Evolutionary conservation across 495 filamentous ascomycete genomes (phyloP).

Genomic region (Lasiosphaeris hirsuta): DNA sequence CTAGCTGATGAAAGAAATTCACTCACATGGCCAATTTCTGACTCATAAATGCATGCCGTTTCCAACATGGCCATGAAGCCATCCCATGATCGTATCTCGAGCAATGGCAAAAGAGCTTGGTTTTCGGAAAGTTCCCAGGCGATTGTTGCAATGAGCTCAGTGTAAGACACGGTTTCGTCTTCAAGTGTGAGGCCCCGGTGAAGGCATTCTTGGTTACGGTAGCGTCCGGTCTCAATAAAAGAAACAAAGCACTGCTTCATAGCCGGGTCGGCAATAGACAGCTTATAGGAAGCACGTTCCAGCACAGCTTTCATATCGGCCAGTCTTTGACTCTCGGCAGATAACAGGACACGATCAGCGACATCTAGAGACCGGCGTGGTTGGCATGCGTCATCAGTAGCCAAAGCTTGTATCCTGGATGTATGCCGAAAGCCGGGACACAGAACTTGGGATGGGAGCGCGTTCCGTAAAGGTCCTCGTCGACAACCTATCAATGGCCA

Average conservation of each 20-base stretch:
- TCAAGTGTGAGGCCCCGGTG: constrained; percentile 17
- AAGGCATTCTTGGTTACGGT: constrained; percentile 25
- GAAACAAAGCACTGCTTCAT: constrained; percentile 17
- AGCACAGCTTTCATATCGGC: constrained; percentile 31
- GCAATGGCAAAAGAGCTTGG: constrained; percentile 13
- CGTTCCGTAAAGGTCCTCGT: constrained; percentile 27
- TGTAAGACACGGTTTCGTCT: constrained; percentile 22
- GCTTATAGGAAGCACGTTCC: constrained; percentile 26
- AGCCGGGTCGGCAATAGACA: constrained; percentile 21
- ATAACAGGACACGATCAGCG: constrained; percentile 22
- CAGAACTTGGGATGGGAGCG: constrained; percentile 23
- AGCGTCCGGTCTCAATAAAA: constrained; percentile 27
- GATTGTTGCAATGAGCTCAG: constrained; percentile 34
- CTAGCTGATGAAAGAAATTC: neutral
- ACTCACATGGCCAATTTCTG: constrained; percentile 31
- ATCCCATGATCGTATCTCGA: constrained; percentile 28
- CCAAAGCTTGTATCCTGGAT: neutral
- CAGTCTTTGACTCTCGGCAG: constrained; percentile 26
- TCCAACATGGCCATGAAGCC: constrained; percentile 32
- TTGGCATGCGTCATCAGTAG: neutral
- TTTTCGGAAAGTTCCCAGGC: constrained; percentile 40
- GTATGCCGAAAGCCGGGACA: constrained; percentile 21
- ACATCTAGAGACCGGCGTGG: constrained; percentile 22
- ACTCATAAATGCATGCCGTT: constrained; percentile 31
- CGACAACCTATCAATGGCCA: constrained; percentile 36